These are phyloP conservation scores for Phytophthora citrophthora DNA, from an alignment of 352 stramenopile species.

Conservation along the genomic window DNA sequence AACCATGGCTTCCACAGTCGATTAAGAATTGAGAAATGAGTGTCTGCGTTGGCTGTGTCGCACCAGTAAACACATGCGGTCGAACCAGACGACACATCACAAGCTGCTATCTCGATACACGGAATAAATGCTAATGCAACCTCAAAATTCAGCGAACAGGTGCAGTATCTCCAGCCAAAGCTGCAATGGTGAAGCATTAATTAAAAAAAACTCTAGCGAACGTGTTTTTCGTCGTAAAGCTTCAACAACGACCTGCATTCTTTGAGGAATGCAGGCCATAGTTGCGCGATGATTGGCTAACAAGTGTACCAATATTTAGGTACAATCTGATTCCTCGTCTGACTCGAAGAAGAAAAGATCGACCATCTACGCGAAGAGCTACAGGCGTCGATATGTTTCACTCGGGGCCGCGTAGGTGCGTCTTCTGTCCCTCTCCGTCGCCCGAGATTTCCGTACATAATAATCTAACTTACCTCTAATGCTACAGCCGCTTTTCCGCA, in stretches of 20 bases:
- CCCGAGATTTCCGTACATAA: not conserved
- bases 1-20: constrained; percentile 7
- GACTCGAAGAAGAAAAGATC: constrained; percentile 33
- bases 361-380: constrained; percentile 21
- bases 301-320: constrained; percentile 2
- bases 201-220: no score
- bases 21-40: constrained; percentile 22
- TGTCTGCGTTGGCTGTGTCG: not conserved
- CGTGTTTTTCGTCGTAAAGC: no score
- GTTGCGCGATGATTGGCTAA: constrained; percentile 6
- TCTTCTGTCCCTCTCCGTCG: not conserved
- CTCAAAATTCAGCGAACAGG: not conserved
- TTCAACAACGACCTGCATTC: no score
- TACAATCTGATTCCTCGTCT: constrained; percentile 27
- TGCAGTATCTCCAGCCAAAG: no score
- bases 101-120: constrained; percentile 9
- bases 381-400: constrained; percentile 17
- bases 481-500: constrained; percentile 5
- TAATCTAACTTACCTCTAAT: not conserved
- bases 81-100: constrained; percentile 17
- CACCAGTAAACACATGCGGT: constrained; percentile 24
- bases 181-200: no score
- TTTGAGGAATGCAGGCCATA: not conserved
- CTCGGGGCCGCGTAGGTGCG: constrained; percentile 28
- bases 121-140: constrained; percentile 1